Evolutionary conservation across 108 stramenopile species (phyloP).

Genomic region (Epipyxis sp.): DNA sequence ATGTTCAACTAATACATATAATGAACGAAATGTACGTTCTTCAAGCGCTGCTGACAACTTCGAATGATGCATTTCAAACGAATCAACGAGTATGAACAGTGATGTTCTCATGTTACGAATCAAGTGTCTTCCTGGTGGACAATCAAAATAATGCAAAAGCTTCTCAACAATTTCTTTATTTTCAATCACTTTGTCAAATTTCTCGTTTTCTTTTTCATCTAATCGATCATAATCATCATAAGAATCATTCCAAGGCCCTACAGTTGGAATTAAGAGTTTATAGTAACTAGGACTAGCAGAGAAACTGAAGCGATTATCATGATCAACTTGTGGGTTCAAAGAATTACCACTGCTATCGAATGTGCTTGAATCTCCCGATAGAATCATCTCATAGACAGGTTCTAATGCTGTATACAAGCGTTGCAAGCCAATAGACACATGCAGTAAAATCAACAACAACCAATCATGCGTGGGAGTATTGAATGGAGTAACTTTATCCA

Average conservation of each 20-base stretch:
- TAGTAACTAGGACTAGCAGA: no score
- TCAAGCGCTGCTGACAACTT: background rate
- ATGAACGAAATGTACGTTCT: background rate
- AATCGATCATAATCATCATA: background rate
- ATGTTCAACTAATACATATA: background rate
- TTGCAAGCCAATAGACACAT: background rate
- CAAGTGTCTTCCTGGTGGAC: background rate
- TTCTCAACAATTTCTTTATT: background rate
- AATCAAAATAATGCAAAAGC: background rate
- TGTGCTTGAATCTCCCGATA: background rate
- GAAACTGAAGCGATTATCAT: background rate
- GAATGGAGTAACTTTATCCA: background rate
- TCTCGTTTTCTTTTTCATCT: background rate
- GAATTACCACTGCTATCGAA: no score
- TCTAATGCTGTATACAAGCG: background rate
- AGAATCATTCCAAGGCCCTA: conserved; percentile 1
- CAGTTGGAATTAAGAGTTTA: background rate
- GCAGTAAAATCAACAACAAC: background rate
- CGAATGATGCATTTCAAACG: background rate
- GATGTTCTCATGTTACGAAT: background rate
- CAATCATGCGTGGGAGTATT: background rate
- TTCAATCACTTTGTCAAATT: background rate
- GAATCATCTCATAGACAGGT: background rate
- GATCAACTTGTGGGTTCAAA: no score
- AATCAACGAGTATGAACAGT: background rate